Evolutionary conservation across 192 early-diverging fungal species (phyloP), one percentile per base, ranked within the genome.

Genomic region (Coemansia sp.): DNA sequence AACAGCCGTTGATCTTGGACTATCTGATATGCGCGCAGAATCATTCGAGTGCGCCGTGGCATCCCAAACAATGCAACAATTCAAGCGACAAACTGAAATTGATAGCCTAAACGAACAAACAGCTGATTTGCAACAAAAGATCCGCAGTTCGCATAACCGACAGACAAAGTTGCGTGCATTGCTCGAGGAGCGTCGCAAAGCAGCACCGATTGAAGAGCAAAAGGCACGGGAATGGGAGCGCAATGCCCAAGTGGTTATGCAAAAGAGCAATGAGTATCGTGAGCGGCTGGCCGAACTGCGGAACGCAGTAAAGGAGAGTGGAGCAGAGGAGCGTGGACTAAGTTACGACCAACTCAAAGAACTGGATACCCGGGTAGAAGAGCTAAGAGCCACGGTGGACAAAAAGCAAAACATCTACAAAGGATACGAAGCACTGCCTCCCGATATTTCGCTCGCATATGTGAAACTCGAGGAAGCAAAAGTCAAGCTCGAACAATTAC

Each of bases 181-280:
- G 40, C 55, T 83, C 12, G 69, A 65, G 8, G 20, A 60, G 9
- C 61, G 71, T 4, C 15, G 10, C 9, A n/a, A 8, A 12, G 63
- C 51, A 4, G 64, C 64, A 1, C 58, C 65, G 7, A 49, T 73
- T 10, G 81, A 83, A 48, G 65, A 75, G 51, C 75, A 78, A 38
- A 83, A 83, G 64, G 64, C 71, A 1, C 55, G 72, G 2, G 81
- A 83, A 42, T 83, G 81, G 81, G 34, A 52, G 58, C 63, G 75
- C 15, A 83, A 83, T 38, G 60, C 76, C 1, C 51, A 62, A 15
- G 61, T 83, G 4, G 59, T 83, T 2, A 47, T 28, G 11, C 68
- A 66, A 38, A 83, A 83, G 53, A 49, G 55, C 5, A 20, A 28
- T 14, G 81, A 83, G 63, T 83, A 83, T 26, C 21, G 54, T 17